phyloP scores from a whole-genome alignment of 805 yeast genomes.

The Saturnispora sanitii region DNA sequence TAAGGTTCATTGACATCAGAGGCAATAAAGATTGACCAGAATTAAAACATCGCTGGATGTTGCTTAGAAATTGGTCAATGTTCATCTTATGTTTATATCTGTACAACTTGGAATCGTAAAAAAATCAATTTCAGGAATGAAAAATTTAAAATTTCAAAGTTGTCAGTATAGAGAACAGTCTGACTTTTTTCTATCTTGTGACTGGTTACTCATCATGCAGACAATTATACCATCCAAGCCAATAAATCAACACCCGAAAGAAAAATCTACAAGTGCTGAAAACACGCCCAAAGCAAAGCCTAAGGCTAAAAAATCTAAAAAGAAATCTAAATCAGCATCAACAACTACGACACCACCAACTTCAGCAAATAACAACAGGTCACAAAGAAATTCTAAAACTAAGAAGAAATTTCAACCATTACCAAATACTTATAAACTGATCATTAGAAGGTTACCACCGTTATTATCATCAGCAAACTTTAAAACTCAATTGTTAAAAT shows the following conservation, averaged over 20 bases:
- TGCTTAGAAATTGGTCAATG: conserved; percentile 1
- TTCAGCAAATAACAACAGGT: not conserved
- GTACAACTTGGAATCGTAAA: too few relatives aligned
- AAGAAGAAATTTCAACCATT: conserved; percentile 1
- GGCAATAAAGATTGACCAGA: not conserved
- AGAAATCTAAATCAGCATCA: not conserved
- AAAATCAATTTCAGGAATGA: too few relatives aligned
- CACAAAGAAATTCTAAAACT: not conserved
- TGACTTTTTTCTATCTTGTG: too few relatives aligned
- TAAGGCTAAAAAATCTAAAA: not conserved
- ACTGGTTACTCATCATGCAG: too few relatives aligned
- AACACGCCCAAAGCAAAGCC: not conserved
- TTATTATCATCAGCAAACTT: conserved; percentile 24
- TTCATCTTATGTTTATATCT: not conserved
- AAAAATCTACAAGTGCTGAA: not conserved
- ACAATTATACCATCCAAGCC: too few relatives aligned
- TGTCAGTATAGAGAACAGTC: too few relatives aligned
- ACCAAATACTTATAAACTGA: conserved; percentile 20
- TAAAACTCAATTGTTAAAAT: not conserved
- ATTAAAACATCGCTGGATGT: conserved; percentile 2
- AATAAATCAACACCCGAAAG: not conserved
- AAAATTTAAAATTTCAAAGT: too few relatives aligned
- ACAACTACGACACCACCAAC: not conserved
- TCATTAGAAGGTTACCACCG: conserved; percentile 38
- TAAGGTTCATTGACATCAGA: conserved; percentile 3